These are phyloP conservation scores for Wallacemonas sp. DNA, from an alignment of 208 protist species.

Conservation along the genomic window DNA sequence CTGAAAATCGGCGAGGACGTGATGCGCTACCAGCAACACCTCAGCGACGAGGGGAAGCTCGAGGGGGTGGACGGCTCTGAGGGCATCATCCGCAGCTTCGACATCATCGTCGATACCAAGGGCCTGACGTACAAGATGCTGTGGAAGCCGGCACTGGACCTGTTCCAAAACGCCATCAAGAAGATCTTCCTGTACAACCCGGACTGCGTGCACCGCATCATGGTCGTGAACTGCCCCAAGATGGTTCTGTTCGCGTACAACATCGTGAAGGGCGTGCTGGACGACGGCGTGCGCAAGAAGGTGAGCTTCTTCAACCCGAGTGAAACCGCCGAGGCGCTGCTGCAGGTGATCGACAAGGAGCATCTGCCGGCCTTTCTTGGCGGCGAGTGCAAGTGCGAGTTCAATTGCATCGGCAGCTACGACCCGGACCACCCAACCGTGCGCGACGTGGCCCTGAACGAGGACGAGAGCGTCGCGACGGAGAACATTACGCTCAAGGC, in stretches of 20 bases:
- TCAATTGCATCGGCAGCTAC: slow-evolving; percentile 48
- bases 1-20: slow-evolving; percentile 19
- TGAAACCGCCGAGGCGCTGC: slow-evolving; percentile 44
- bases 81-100: slow-evolving; percentile 42
- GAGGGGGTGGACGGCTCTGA: slow-evolving; percentile 29
- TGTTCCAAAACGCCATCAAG: slow-evolving; percentile 41
- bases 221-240: slow-evolving; percentile 63
- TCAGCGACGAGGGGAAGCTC: slow-evolving; percentile 22
- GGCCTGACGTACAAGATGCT: slow-evolving; percentile 68
- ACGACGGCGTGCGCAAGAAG: slow-evolving; percentile 46
- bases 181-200: slow-evolving; percentile 48
- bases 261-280: slow-evolving; percentile 55
- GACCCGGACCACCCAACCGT: slow-evolving; percentile 28
- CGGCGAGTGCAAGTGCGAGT: slow-evolving; percentile 56
- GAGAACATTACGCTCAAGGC: slow-evolving; percentile 54
- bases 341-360: slow-evolving; percentile 48
- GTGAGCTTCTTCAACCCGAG: slow-evolving; percentile 51
- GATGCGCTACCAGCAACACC: slow-evolving; percentile 25
- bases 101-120: slow-evolving; percentile 53
- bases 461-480: slow-evolving; percentile 41
- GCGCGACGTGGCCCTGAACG: slow-evolving; percentile 27
- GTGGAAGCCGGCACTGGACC: slow-evolving; percentile 52
- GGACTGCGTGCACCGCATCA: slow-evolving; percentile 60
- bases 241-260: slow-evolving; percentile 70
- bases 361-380: slow-evolving; percentile 61